A percentile compares a stretch with the other conserved stretches of the same genome.
Evolutionary conservation across 805 yeast species (phyloP).

Genomic region (Priceomyces carsonii): DNA sequence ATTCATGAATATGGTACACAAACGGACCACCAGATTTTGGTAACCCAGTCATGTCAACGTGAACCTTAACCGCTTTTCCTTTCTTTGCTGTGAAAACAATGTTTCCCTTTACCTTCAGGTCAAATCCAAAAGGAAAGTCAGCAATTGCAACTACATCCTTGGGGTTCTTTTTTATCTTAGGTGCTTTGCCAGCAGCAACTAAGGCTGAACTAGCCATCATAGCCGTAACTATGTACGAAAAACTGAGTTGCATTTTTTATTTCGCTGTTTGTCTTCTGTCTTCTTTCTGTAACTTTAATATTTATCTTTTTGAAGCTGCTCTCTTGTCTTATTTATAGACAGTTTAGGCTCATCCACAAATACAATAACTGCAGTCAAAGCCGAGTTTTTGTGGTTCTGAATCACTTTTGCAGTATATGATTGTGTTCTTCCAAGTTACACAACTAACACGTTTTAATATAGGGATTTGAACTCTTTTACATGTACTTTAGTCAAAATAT

Average conservation of each 20-base stretch:
- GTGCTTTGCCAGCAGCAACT: constrained; percentile 45
- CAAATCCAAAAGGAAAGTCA: constrained; percentile 50
- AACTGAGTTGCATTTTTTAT: constrained; percentile 7
- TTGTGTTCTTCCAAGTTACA: too few species aligned
- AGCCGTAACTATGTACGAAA: constrained; percentile 6
- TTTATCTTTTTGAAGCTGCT: too few species aligned
- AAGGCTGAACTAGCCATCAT: constrained; percentile 1
- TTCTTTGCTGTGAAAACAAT: constrained; percentile 57
- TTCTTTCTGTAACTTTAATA: too few species aligned
- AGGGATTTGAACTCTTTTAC: too few species aligned
- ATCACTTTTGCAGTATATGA: too few species aligned
- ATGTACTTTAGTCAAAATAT: too few species aligned
- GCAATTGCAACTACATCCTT: constrained; percentile 55
- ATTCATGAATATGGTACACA: constrained; percentile 66
- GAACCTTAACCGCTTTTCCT: constrained; percentile 63
- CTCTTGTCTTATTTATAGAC: too few species aligned
- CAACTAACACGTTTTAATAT: too few species aligned
- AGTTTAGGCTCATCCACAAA: too few species aligned
- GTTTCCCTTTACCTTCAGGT: constrained; percentile 47
- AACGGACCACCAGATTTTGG: constrained; percentile 70
- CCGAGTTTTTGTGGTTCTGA: too few species aligned
- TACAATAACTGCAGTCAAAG: too few species aligned
- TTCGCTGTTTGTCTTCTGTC: too few species aligned
- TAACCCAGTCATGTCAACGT: constrained; percentile 68
- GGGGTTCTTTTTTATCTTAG: constrained; percentile 51